Evolutionary conservation across 1,284 basidiomycete species (phyloP).

Genomic region (Ceratobasidium papillatum): DNA sequence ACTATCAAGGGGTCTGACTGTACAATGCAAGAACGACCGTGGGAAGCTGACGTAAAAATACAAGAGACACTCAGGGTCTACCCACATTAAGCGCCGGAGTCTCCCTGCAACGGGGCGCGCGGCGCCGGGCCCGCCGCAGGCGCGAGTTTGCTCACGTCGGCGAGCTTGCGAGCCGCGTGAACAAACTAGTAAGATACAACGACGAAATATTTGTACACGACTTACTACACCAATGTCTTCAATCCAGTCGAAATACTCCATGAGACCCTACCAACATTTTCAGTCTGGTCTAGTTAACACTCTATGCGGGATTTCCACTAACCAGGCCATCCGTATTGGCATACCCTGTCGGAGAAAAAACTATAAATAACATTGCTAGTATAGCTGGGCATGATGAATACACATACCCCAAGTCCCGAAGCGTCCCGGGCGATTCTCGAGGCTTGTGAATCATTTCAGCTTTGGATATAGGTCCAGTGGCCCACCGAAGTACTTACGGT

Average conservation of each 20-base stretch:
- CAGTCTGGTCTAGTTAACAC: slow-evolving; percentile 51
- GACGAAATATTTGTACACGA: background rate
- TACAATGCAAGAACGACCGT: too few species aligned
- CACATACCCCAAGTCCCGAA: slow-evolving; percentile 62
- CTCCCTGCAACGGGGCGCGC: too few species aligned
- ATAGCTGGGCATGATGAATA: background rate
- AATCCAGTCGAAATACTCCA: slow-evolving; percentile 72
- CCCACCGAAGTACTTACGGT: slow-evolving; percentile 5
- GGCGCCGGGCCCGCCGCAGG: too few species aligned
- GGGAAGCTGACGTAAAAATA: too few species aligned
- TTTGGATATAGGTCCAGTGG: too few species aligned
- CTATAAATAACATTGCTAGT: background rate
- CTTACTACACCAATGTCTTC: slow-evolving; percentile 58
- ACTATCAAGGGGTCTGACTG: too few species aligned
- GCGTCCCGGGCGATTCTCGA: slow-evolving; percentile 59
- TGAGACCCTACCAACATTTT: slow-evolving; percentile 54
- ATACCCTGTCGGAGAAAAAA: slow-evolving; percentile 52
- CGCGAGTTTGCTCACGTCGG: too few species aligned
- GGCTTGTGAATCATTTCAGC: slow-evolving; percentile 39
- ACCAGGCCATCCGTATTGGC: slow-evolving; percentile 66
- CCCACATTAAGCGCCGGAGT: too few species aligned
- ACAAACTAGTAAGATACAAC: background rate
- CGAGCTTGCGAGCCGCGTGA: too few species aligned
- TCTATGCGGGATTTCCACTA: slow-evolving; percentile 33
- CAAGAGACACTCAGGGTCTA: too few species aligned